Percentiles rank a stretch among this genome's conserved stretches.
Evolutionary conservation across 2,329 filamentous ascomycete genomes (phyloP).

Genomic region (Scedosporium dehoogii): DNA sequence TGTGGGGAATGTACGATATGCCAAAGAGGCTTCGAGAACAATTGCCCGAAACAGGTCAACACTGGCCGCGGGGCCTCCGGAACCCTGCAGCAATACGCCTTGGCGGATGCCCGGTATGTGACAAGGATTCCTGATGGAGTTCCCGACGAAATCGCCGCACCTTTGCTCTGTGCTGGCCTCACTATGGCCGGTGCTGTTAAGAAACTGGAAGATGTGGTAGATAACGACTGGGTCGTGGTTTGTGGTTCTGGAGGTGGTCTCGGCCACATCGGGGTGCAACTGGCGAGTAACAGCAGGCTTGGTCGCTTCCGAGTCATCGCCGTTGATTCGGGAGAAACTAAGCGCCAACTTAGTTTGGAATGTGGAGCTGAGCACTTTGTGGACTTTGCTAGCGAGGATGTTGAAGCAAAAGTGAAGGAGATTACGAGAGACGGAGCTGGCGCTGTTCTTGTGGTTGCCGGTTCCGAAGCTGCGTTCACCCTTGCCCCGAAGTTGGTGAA

Average conservation of each 20-base stretch:
- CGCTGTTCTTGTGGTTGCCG: conserved; percentile 17
- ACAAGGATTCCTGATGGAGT: conserved; percentile 16
- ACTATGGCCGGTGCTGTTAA: conserved; percentile 21
- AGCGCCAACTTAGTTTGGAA: conserved; percentile 13
- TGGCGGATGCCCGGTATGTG: conserved; percentile 18
- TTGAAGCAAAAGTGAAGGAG: conserved; percentile 13
- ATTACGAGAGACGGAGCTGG: conserved; percentile 18
- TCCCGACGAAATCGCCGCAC: conserved; percentile 15
- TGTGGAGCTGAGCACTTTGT: conserved; percentile 18
- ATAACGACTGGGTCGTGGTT: conserved; percentile 20
- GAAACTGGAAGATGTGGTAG: conserved; percentile 5
- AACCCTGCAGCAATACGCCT: conserved; percentile 20
- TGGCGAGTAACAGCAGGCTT: conserved; percentile 13
- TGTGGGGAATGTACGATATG: conserved; percentile 27
- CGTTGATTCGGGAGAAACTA: conserved; percentile 16
- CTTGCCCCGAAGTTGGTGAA: conserved; percentile 15
- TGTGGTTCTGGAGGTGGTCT: conserved; percentile 21
- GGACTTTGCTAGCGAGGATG: conserved; percentile 15
- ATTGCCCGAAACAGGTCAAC: conserved; percentile 30
- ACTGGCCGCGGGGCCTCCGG: conserved; percentile 26
- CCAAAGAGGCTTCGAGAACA: conserved; percentile 22
- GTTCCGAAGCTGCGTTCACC: conserved; percentile 15
- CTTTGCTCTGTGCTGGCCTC: conserved; percentile 21
- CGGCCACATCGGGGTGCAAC: conserved; percentile 23
- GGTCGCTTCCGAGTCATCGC: conserved; percentile 17